Evolutionary conservation across 2,329 filamentous ascomycete species (phyloP).

Genomic region (Exserohilum rostratum): DNA sequence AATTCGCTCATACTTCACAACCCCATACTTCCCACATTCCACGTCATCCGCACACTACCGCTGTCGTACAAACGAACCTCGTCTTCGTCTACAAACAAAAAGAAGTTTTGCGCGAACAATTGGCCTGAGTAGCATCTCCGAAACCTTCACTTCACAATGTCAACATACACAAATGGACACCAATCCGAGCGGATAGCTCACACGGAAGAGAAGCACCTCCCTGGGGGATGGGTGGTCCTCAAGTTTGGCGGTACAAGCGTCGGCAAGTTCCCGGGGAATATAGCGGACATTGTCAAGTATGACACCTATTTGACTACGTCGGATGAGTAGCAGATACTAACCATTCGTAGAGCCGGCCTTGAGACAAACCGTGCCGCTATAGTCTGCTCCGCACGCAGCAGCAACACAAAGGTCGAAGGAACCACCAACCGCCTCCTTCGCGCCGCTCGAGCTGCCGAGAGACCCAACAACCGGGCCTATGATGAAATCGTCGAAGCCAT

Average conservation of each 20-base stretch:
- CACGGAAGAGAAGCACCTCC: slow-evolving; percentile 55
- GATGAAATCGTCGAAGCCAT: slow-evolving; percentile 79
- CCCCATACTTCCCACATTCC: slow-evolving; percentile 15
- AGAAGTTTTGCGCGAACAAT: background rate
- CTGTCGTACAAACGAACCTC: background rate
- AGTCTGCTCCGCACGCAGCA: slow-evolving; percentile 94
- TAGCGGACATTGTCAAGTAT: slow-evolving; percentile 67
- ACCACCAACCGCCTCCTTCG: slow-evolving; percentile 77
- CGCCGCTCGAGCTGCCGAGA: slow-evolving; percentile 55
- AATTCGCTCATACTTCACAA: slow-evolving; percentile 16
- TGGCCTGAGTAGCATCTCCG: background rate
- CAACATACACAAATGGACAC: slow-evolving; percentile 38
- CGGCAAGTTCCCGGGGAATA: slow-evolving; percentile 80
- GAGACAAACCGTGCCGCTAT: slow-evolving; percentile 79
- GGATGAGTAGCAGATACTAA: slow-evolving; percentile 16
- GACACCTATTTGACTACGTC: background rate
- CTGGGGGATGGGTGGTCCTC: slow-evolving; percentile 79
- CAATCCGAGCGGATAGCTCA: slow-evolving; percentile 49
- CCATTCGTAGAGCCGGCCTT: slow-evolving; percentile 61
- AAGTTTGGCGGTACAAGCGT: slow-evolving; percentile 97
- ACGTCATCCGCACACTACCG: background rate
- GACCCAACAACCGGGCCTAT: slow-evolving; percentile 60
- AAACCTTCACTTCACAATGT: slow-evolving; percentile 27
- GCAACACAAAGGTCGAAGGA: slow-evolving; percentile 90
- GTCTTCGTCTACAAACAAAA: background rate